These are phyloP conservation scores for Yamadazyma blattariae DNA, from an alignment of 1,139 yeast species.

Conservation along the genomic window DNA sequence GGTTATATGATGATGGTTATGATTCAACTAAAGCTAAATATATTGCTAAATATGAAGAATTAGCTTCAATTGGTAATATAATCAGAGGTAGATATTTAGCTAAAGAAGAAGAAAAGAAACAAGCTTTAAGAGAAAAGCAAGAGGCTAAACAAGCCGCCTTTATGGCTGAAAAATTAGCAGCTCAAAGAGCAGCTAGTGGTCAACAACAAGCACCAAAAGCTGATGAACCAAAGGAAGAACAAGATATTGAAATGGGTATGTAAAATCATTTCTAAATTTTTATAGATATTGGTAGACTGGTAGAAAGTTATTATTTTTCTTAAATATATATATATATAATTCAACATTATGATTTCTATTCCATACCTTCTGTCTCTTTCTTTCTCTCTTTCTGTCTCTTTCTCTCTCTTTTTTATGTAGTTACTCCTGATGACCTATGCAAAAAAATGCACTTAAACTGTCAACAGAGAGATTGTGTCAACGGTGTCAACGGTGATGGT, in stretches of 20 bases:
- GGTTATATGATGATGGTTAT: conserved; percentile 97
- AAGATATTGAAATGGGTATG: conserved; percentile 41
- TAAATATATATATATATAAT: not conserved
- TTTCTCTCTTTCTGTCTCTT: too few relatives aligned
- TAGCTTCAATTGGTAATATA: conserved; percentile 90
- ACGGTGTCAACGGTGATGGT: too few relatives aligned
- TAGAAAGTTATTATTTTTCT: too few relatives aligned
- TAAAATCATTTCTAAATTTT: conserved; percentile 2
- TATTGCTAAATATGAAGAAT: conserved; percentile 97
- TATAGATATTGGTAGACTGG: not conserved
- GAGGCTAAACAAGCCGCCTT: conserved; percentile 87
- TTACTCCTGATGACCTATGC: too few relatives aligned
- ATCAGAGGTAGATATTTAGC: conserved; percentile 94
- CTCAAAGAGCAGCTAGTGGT: conserved; percentile 54
- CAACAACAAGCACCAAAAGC: conserved; percentile 22
- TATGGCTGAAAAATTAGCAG: conserved; percentile 89
- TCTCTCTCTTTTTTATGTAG: too few relatives aligned
- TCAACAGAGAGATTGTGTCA: too few relatives aligned
- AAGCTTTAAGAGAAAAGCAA: conserved; percentile 80
- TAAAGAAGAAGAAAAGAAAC: conserved; percentile 93
- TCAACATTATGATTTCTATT: too few relatives aligned
- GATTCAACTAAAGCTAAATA: conserved; percentile 95
- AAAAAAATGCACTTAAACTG: too few relatives aligned
- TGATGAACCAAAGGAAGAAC: conserved; percentile 24
- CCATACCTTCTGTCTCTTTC: too few relatives aligned